phyloP scores from a whole-genome alignment of 139 green algal species.

The Chlorella vulgaris region DNA sequence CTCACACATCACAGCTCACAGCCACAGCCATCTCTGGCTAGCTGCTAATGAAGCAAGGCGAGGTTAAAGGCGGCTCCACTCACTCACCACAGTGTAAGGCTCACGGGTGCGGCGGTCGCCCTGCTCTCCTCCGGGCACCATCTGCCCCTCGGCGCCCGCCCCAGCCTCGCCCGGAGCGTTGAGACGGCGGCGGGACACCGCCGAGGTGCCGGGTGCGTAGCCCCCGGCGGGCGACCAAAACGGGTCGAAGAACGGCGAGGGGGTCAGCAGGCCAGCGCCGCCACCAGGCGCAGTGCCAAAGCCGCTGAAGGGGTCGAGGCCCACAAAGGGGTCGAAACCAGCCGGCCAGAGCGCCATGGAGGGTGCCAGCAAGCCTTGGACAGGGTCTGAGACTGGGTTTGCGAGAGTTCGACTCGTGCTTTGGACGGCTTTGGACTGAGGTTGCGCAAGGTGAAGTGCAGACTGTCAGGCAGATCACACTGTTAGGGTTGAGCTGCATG shows the following conservation, averaged over 20 bases:
- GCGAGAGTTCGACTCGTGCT: too few relatives aligned
- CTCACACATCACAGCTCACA: too few relatives aligned
- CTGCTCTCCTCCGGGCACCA: not conserved
- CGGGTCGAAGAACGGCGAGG: not conserved
- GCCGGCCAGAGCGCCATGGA: not conserved
- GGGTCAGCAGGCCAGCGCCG: not conserved
- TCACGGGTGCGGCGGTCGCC: not conserved
- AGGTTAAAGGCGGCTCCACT: not conserved
- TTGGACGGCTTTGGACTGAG: too few relatives aligned
- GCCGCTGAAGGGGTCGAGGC: not conserved
- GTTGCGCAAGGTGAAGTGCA: not conserved
- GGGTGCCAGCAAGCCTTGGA: not conserved
- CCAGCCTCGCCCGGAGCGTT: not conserved
- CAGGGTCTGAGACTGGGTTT: too few relatives aligned
- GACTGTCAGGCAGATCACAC: not conserved
- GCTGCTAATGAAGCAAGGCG: not conserved
- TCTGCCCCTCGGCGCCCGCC: not conserved
- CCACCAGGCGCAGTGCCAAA: not conserved
- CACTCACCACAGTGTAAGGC: not conserved
- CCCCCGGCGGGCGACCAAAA: not conserved
- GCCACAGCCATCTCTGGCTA: too few relatives aligned
- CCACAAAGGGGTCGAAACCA: not conserved
- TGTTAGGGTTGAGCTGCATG: too few relatives aligned
- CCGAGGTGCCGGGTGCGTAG: too few relatives aligned
- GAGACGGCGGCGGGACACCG: conserved; percentile 13